Base-by-base conservation (phyloP, 2,329 filamentous ascomycete genomes). In the Aspergillus sp. region DNA sequence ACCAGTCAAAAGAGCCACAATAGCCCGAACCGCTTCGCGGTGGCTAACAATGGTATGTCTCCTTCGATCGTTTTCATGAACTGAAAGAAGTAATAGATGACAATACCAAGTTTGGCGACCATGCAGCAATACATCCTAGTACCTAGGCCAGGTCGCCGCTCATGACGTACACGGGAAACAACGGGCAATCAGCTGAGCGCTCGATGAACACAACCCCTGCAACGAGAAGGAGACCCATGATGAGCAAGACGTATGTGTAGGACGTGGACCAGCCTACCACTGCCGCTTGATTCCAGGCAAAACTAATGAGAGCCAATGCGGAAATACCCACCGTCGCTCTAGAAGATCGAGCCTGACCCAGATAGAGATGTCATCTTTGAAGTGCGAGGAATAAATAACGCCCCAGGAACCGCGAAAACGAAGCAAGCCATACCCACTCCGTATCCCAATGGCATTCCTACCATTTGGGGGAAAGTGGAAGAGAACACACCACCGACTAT, bases 251-350 rank as follows among this genome's bases (percentile, higher is more conserved):
- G 61, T 84, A 83, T 23, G 87, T 79, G 57, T 86, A 86, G 0
- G 84, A 77, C 8, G 79, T 77, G 1, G 75, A 66, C 88, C 87
- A 90, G 1, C 86, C 86, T 1, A 81, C 83, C 1, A 85, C 77
- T 0, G 85, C 82, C 0, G 84, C 87, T 69, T 90, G 86, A 61
- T 88, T 90, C 85, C 85, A 89, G 0, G 87, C 85, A 66, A 90
- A 86, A 71, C 89, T 89, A 76, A 90, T 82, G n/a, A 90, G 78
- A 0, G 88, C 79, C 31, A 90, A 76, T 0, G 82, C 82, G 0
- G 79, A 76, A 22, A 89, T 80, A 2, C 87, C 87, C 3, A 77
- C 71, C 4, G 71, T 60, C 3, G 76, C 76, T n/a, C 80, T 3
- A 76, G 66, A 13, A 78, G 63, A 64, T 84, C 81, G 15, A 74